Evolutionary conservation across 257 asterid species (phyloP).

Genomic region (Solanum verrucosum): DNA sequence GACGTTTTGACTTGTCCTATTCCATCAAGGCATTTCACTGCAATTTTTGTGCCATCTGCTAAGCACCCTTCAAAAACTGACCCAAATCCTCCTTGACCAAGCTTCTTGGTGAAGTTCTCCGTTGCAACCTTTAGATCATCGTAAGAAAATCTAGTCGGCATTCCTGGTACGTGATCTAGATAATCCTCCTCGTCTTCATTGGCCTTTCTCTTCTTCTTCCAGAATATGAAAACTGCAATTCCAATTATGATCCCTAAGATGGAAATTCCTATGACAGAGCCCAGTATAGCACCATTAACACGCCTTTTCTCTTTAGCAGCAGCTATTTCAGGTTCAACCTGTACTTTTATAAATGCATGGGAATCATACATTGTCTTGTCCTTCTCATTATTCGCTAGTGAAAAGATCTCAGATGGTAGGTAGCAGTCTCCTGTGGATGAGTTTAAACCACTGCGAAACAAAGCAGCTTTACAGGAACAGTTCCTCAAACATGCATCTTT

Average conservation of each 20-base stretch:
- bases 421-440: constrained; percentile 23
- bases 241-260: constrained; percentile 3
- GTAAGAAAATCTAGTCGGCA: constrained; percentile 16
- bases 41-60: constrained; percentile 11
- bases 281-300: neutral
- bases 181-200: constrained; percentile 11
- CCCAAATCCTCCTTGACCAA: constrained; percentile 22
- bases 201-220: constrained; percentile 5
- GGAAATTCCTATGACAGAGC: neutral
- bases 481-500: constrained; percentile 25
- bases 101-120: constrained; percentile 6
- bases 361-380: constrained; percentile 6
- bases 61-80: constrained; percentile 19
- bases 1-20: constrained; percentile 13
- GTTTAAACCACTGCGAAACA: constrained; percentile 15
- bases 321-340: neutral
- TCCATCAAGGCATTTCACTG: constrained; percentile 23
- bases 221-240: neutral
- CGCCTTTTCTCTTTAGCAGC: neutral
- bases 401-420: constrained; percentile 24
- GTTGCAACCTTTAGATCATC: constrained; percentile 16
- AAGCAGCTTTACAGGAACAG: constrained; percentile 42
- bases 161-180: constrained; percentile 17
- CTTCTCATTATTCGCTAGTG: constrained; percentile 17
- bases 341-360: constrained; percentile 11